phyloP scores from a whole-genome alignment of 2,329 filamentous ascomycete species.

The Colletotrichum sp. region DNA sequence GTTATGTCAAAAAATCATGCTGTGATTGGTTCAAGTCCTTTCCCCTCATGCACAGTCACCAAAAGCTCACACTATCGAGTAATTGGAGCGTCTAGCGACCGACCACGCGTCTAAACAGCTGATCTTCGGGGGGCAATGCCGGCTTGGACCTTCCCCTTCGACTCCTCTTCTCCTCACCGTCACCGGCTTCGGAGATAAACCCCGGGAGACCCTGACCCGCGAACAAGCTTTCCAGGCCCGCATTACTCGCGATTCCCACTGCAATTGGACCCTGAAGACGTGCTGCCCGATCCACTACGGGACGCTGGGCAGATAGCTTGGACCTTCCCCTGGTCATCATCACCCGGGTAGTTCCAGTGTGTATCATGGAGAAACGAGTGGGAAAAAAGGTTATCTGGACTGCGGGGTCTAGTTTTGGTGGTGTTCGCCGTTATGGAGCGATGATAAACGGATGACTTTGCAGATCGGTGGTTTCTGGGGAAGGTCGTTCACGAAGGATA shows the following conservation, averaged over 20 bases:
- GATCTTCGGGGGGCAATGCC: neutral
- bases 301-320: constrained; percentile 14
- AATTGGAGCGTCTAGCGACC: neutral
- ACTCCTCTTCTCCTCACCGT: neutral
- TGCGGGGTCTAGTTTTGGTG: neutral
- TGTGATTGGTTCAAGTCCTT: neutral
- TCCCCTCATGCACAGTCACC: neutral
- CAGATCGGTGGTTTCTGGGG: neutral
- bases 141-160: constrained; percentile 17
- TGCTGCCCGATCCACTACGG: neutral
- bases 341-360: neutral
- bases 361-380: constrained; percentile 3
- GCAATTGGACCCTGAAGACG: neutral
- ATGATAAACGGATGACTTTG: neutral
- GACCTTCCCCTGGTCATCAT: neutral
- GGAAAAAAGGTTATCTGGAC: neutral
- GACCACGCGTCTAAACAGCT: neutral
- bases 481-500: neutral
- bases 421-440: neutral
- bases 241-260: neutral
- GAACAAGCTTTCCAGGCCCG: neutral
- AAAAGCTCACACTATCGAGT: neutral
- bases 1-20: neutral
- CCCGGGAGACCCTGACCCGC: neutral
- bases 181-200: neutral